Percentiles rank a stretch among this genome's conserved stretches.
Evolutionary conservation across 345 rosid species (phyloP).

Genomic region (Salix dunnii): DNA sequence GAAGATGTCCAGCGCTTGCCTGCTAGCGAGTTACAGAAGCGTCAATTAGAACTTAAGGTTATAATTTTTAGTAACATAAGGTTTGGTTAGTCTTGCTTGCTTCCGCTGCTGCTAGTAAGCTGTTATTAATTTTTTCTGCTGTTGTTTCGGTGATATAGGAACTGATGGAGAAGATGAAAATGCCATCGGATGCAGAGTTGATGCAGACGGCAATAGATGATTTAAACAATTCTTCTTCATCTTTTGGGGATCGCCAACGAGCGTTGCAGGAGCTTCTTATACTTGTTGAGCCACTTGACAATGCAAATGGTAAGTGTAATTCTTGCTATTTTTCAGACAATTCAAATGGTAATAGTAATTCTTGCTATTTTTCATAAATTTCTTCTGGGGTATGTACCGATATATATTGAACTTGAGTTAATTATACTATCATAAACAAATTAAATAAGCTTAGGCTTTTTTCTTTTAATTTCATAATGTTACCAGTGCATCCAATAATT

Average conservation of each 20-base stretch:
- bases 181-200: slow-evolving; percentile 82
- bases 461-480: background rate
- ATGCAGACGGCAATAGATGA: slow-evolving; percentile 77
- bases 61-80: background rate
- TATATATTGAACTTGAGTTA: background rate
- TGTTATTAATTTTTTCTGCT: background rate
- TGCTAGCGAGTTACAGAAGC: slow-evolving; percentile 60
- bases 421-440: background rate
- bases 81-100: background rate
- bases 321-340: slow-evolving; percentile 40
- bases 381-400: background rate
- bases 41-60: slow-evolving; percentile 82
- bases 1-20: slow-evolving; percentile 61
- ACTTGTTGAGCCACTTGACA: slow-evolving; percentile 92
- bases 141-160: slow-evolving; percentile 42
- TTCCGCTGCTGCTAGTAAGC: background rate
- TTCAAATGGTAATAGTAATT: slow-evolving; percentile 59
- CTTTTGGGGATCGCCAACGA: slow-evolving; percentile 72
- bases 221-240: slow-evolving; percentile 62
- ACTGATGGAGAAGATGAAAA: slow-evolving; percentile 67
- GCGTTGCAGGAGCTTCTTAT: slow-evolving; percentile 76
- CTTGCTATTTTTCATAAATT: background rate
- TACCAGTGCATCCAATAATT: background rate
- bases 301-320: slow-evolving; percentile 66
- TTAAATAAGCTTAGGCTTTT: background rate